These are phyloP conservation scores for Leishmania lainsoni DNA, from an alignment of 208 protist species.

Conservation along the genomic window DNA sequence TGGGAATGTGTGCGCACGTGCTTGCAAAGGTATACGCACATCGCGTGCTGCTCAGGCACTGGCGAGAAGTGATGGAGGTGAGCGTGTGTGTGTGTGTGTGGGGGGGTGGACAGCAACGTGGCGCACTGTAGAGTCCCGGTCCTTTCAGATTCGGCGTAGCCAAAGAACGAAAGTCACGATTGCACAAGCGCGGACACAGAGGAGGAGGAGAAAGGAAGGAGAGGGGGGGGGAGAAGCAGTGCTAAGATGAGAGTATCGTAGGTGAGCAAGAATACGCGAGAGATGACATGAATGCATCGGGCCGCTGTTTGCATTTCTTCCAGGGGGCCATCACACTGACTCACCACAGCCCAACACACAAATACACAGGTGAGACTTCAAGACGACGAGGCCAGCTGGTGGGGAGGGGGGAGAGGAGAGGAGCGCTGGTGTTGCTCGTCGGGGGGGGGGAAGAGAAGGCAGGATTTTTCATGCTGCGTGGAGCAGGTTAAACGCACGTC, in stretches of 20 bases:
- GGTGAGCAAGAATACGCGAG: background rate
- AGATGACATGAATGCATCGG: background rate
- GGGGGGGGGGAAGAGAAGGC: background rate
- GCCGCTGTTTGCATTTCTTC: background rate
- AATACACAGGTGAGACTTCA: background rate
- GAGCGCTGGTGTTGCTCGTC: background rate
- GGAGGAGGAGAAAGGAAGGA: background rate
- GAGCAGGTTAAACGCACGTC: background rate
- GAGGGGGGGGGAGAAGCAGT: background rate
- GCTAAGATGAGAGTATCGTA: background rate
- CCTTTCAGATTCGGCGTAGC: background rate
- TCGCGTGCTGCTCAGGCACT: background rate
- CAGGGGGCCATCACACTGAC: background rate
- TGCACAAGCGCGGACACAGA: background rate
- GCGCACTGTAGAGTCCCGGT: background rate
- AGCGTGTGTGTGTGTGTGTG: background rate
- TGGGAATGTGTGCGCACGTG: background rate
- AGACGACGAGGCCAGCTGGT: background rate
- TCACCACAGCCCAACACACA: background rate
- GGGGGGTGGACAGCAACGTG: background rate
- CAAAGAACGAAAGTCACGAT: background rate
- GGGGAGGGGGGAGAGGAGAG: background rate
- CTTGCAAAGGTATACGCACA: background rate
- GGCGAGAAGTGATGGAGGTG: background rate
- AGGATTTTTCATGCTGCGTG: background rate